Evolutionary conservation across 352 stramenopile species (phyloP).

Genomic region (Phytophthora europaea): DNA sequence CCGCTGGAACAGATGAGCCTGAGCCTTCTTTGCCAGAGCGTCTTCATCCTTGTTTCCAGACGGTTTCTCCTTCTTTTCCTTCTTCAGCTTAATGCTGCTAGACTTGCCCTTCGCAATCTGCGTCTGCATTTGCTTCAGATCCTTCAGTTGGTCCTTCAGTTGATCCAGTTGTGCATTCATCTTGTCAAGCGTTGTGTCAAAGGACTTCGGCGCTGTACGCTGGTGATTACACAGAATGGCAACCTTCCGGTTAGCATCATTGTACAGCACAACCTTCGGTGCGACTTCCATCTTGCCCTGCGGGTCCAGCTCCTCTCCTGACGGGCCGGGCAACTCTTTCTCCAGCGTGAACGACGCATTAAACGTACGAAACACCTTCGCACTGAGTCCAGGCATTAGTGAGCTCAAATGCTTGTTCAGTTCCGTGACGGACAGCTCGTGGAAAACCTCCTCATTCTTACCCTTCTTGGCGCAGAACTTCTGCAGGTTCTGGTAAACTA

Average conservation of each 20-base stretch:
- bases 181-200: constrained; percentile 95
- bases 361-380: constrained; percentile 99
- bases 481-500: constrained; percentile 97
- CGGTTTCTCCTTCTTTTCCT: constrained; percentile 68
- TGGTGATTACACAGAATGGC: constrained; percentile 99
- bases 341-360: constrained; percentile 99
- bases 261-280: constrained; percentile 98
- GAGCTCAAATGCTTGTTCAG: constrained; percentile 99
- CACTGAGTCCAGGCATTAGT: constrained; percentile 99
- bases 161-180: constrained; percentile 94
- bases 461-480: constrained; percentile 97
- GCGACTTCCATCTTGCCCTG: constrained; percentile 73
- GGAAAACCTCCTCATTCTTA: constrained; percentile 98
- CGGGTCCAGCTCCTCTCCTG: constrained; percentile 58
- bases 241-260: constrained; percentile 99
- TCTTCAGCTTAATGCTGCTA: constrained; percentile 93
- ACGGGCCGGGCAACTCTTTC: constrained; percentile 91
- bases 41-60: constrained; percentile 91
- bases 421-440: constrained; percentile 95
- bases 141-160: constrained; percentile 95
- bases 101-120: constrained; percentile 90
- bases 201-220: constrained; percentile 97
- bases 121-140: constrained; percentile 95
- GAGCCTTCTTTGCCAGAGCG: constrained; percentile 90
- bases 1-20: constrained; percentile 96